Evolutionary conservation across 1,284 basidiomycete species (phyloP), one percentile per base, ranked within the genome.

Genomic region (Leccinum fallax): DNA sequence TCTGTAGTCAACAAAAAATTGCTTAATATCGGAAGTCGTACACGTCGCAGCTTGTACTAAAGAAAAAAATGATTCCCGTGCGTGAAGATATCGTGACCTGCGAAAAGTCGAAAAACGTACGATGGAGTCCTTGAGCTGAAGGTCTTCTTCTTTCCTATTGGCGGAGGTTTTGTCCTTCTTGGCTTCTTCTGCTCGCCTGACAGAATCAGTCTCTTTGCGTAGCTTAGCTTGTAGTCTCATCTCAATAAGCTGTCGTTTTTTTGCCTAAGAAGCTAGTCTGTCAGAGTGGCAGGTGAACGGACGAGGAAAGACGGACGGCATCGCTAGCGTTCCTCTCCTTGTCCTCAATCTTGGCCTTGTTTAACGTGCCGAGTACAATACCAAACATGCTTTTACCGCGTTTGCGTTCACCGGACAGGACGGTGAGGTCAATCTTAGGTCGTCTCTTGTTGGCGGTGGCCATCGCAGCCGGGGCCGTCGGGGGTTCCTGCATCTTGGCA

Each of bases 361-460:
- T 90, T 65, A 93, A 83, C 67, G 90, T 93, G 61, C 89, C 89
- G 62, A 93, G 76, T 67, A 92, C 79, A 68, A 92, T 80, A 67
- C 90, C 90, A 79, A 93, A 90, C 86, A 92, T 90, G 78, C 84
- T 86, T 83, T 89, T 91, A 74, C 90, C 90, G 69, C 89, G 87
- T 78, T 89, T 92, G 69, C 88, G 83, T 75, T 90, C 87, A 68
- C 81, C 76, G 63, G 75, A 66, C 57, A 77, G 77, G 36, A 80
- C 78, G 65, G 78, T 81, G 66, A 92, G 78, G 73, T 91, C 87
- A 65, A 92, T 79, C 68, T 87, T 84, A 63, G 90, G 89, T 63
- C 90, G 85, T 76, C 83, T 88, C 78, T 81, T 85, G 74, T 73
- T 74, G 15, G 64, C 38, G 58, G 61, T 64, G 54, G 66, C 66